phyloP scores from a whole-genome alignment of 1,139 yeast genomes.

The Yamadazyma oceani region DNA sequence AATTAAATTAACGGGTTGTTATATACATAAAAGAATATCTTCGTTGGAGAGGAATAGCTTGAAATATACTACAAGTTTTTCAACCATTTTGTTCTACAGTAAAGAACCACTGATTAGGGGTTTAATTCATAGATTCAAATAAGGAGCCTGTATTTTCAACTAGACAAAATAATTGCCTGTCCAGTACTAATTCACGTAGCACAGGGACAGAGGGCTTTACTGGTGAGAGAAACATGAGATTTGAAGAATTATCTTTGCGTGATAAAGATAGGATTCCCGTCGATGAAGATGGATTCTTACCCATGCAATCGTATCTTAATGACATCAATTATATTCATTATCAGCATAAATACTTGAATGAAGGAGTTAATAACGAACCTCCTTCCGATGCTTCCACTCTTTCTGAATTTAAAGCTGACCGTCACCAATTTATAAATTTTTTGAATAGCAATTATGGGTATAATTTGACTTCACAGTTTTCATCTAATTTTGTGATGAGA shows the following conservation, averaged over 20 bases:
- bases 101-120: too few species aligned
- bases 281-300: conserved; percentile 1
- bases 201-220: too few species aligned
- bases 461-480: conserved; percentile 21
- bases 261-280: background rate
- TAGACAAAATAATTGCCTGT: too few species aligned
- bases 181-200: too few species aligned
- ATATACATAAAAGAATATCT: too few species aligned
- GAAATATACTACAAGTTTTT: too few species aligned
- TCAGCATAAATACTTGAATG: conserved; percentile 24
- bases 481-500: conserved; percentile 15
- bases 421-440: conserved; percentile 18
- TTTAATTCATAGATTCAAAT: too few species aligned
- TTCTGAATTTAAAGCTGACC: conserved; percentile 5
- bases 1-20: too few species aligned
- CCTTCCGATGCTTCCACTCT: background rate
- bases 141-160: too few species aligned
- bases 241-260: background rate
- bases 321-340: conserved; percentile 27
- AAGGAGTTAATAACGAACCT: conserved; percentile 9
- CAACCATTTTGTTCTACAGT: too few species aligned
- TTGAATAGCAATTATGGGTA: conserved; percentile 19
- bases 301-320: conserved; percentile 23
- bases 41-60: too few species aligned
- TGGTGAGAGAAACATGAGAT: too few species aligned